These are phyloP conservation scores for Coemansia sp. DNA, from an alignment of 192 early-diverging fungal genomes.

Conservation along the genomic window DNA sequence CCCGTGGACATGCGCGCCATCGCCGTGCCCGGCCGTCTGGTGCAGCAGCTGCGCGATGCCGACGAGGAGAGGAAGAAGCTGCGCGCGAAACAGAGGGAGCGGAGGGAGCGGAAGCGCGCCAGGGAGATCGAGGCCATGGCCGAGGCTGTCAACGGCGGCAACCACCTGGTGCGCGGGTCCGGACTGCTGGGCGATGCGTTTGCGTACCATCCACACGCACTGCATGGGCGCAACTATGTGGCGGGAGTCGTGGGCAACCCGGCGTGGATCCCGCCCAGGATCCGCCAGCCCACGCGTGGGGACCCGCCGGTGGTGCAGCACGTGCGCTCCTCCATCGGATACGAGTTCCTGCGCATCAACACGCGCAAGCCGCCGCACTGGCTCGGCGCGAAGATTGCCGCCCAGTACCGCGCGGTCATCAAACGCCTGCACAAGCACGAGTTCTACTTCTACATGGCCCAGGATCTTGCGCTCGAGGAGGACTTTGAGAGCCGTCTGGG, in stretches of 20 bases:
- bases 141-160: slow-evolving; percentile 28
- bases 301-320: slow-evolving; percentile 53
- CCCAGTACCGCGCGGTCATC: slow-evolving; percentile 14
- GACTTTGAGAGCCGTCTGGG: slow-evolving; percentile 51
- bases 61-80: slow-evolving; percentile 21
- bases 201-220: slow-evolving; percentile 17
- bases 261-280: slow-evolving; percentile 43
- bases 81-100: slow-evolving; percentile 3
- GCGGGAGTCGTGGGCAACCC: slow-evolving; percentile 38
- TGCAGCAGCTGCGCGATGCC: slow-evolving; percentile 15
- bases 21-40: slow-evolving; percentile 21
- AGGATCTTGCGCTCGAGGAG: slow-evolving; percentile 45
- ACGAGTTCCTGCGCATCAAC: slow-evolving; percentile 42
- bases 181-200: slow-evolving; percentile 45
- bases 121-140: slow-evolving; percentile 23
- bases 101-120: slow-evolving; percentile 10
- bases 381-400: slow-evolving; percentile 33
- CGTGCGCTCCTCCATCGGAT: slow-evolving; percentile 35
- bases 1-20: slow-evolving; percentile 43
- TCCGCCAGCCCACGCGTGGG: slow-evolving; percentile 13
- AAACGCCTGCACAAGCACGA: slow-evolving; percentile 29
- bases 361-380: slow-evolving; percentile 49
- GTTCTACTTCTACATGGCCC: slow-evolving; percentile 36
- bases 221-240: slow-evolving; percentile 10
- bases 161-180: slow-evolving; percentile 10